Evolutionary conservation across 2,329 filamentous ascomycete genomes (phyloP).

Genomic region (Fusarium aywerte): DNA sequence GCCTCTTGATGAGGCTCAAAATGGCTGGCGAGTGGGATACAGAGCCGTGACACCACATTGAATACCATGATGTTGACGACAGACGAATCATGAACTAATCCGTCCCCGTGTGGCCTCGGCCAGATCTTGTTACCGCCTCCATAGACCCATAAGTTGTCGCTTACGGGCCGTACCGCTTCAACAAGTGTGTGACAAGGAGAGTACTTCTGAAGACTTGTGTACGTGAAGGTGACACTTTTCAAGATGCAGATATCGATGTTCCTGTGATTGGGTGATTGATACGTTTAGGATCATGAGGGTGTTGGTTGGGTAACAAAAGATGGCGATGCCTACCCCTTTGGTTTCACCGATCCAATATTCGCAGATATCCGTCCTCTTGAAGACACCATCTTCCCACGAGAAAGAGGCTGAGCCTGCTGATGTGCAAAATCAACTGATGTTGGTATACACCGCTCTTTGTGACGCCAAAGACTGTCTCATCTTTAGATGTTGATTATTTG

Average conservation of each 20-base stretch:
- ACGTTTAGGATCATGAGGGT: conserved; percentile 9
- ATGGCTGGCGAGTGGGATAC: not conserved
- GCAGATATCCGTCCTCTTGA: conserved; percentile 1
- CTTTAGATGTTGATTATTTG: conserved; percentile 3
- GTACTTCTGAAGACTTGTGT: conserved; percentile 22
- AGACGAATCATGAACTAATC: conserved; percentile 11
- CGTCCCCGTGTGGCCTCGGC: conserved; percentile 2
- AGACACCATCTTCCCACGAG: conserved; percentile 1
- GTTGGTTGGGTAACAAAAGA: conserved; percentile 16
- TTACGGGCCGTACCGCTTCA: conserved; percentile 15
- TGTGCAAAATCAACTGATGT: not conserved
- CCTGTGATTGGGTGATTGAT: conserved; percentile 1
- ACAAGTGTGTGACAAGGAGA: conserved; percentile 13
- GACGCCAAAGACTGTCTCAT: conserved; percentile 1
- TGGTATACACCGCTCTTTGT: conserved; percentile 27
- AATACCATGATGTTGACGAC: not conserved
- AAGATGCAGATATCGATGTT: not conserved
- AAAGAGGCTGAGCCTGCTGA: conserved; percentile 20
- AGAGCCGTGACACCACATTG: conserved; percentile 5
- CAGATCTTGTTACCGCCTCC: not conserved
- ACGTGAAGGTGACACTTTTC: not conserved
- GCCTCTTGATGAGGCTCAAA: conserved; percentile 3
- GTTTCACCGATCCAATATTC: conserved; percentile 20
- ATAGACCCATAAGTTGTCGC: not conserved
- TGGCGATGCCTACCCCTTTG: conserved; percentile 4